Conservation (phyloP, 192 early-diverging fungal genomes). For the Linnemannia zychae region DNA sequence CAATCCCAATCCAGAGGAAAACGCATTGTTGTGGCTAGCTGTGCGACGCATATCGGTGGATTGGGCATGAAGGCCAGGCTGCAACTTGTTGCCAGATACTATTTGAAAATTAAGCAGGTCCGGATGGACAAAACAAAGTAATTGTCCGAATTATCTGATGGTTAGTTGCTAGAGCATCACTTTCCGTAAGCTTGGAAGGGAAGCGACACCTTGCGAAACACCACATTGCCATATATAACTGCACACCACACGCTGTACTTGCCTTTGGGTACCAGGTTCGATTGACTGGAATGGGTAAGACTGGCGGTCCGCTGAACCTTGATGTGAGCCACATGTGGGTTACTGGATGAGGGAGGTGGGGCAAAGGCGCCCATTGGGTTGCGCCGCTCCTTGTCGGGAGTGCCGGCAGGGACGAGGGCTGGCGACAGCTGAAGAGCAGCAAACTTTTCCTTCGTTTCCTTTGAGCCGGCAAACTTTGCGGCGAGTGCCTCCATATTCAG, state of each 20-base stretch:
- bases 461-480: conserved; percentile 46
- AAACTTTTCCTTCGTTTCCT: conserved; percentile 44
- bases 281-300: conserved; percentile 25
- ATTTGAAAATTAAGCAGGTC: background rate
- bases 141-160: background rate
- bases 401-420: conserved; percentile 19
- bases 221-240: background rate
- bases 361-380: conserved; percentile 37
- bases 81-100: conserved; percentile 26
- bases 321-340: conserved; percentile 32
- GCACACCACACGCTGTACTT: background rate
- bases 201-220: background rate
- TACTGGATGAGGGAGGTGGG: conserved; percentile 16
- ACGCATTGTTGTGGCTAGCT: conserved; percentile 54
- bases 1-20: conserved; percentile 34
- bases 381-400: conserved; percentile 41
- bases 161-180: background rate
- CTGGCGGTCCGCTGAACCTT: conserved; percentile 55
- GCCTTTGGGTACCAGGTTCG: conserved; percentile 25
- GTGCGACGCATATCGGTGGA: conserved; percentile 45
- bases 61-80: conserved; percentile 37
- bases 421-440: conserved; percentile 40
- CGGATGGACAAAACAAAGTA: background rate
- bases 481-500: conserved; percentile 47
- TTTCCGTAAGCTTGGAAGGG: background rate